Conservation (phyloP, 345 rosid genomes). For the Pugionium cornutum region DNA sequence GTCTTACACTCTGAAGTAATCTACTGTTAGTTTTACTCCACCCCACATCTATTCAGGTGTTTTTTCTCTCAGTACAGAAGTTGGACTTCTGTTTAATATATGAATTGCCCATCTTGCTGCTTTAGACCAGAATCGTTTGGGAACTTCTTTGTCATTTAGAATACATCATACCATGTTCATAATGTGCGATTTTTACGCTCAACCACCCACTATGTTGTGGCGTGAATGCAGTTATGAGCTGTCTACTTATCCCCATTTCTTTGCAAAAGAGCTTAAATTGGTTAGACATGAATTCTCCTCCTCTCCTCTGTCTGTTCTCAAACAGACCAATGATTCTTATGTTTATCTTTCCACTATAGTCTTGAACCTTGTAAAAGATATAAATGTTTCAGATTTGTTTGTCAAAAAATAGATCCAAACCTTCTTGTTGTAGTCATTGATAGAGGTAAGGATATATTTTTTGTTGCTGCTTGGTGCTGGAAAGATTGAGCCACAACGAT, state of each 20-base stretch:
- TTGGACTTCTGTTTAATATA: background rate
- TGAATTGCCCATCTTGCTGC: background rate
- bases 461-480: background rate
- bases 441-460: background rate
- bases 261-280: no score
- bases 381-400: background rate
- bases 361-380: background rate
- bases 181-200: no score
- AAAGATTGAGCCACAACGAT: background rate
- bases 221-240: no score
- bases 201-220: no score
- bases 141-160: no score
- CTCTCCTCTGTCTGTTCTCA: no score
- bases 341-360: background rate
- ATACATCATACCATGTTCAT: no score
- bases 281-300: no score
- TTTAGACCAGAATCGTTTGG: background rate
- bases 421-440: background rate
- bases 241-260: no score
- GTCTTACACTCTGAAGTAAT: background rate
- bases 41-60: background rate
- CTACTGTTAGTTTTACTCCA: background rate
- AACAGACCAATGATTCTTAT: no score
- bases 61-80: background rate
- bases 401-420: background rate